Conservation (phyloP, 352 stramenopile genomes). For the Sclerospora graminicola region DNA sequence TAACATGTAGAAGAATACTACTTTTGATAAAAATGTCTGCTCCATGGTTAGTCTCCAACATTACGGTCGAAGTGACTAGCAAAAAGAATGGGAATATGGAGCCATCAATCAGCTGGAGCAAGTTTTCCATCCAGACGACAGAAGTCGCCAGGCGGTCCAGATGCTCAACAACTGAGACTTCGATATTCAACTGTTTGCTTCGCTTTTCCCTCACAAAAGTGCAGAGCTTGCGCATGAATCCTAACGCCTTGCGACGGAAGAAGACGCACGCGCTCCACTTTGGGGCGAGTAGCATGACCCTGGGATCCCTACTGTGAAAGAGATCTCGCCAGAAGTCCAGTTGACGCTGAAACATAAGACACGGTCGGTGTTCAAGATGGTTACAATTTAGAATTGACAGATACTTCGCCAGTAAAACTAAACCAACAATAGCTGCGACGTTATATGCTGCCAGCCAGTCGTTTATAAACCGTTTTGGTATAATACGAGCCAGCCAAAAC, state of each 20-base stretch:
- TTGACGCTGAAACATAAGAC: slow-evolving; percentile 18
- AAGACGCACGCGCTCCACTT: slow-evolving; percentile 20
- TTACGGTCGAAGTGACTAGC: slow-evolving; percentile 80
- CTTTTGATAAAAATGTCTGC: slow-evolving; percentile 41
- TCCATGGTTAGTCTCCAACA: slow-evolving; percentile 88
- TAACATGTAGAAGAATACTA: too few species aligned
- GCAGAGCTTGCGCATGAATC: slow-evolving; percentile 5
- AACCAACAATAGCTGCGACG: too few species aligned
- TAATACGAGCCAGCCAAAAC: slow-evolving; percentile 12
- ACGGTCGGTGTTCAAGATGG: neutral
- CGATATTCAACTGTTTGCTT: slow-evolving; percentile 86
- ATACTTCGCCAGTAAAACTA: neutral
- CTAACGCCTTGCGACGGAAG: slow-evolving; percentile 12
- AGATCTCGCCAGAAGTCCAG: slow-evolving; percentile 74
- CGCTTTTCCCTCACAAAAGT: slow-evolving; percentile 79
- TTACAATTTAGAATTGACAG: neutral
- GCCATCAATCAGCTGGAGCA: slow-evolving; percentile 84
- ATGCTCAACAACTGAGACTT: slow-evolving; percentile 85
- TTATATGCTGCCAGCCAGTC: slow-evolving; percentile 8
- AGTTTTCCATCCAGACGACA: slow-evolving; percentile 43
- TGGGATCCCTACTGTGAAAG: slow-evolving; percentile 83
- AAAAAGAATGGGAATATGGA: slow-evolving; percentile 90
- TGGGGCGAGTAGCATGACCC: slow-evolving; percentile 76
- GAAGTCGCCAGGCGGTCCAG: slow-evolving; percentile 42
- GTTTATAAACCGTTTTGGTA: too few species aligned